phyloP scores from a whole-genome alignment of 306 rosid species.

The Quercus dentata region DNA sequence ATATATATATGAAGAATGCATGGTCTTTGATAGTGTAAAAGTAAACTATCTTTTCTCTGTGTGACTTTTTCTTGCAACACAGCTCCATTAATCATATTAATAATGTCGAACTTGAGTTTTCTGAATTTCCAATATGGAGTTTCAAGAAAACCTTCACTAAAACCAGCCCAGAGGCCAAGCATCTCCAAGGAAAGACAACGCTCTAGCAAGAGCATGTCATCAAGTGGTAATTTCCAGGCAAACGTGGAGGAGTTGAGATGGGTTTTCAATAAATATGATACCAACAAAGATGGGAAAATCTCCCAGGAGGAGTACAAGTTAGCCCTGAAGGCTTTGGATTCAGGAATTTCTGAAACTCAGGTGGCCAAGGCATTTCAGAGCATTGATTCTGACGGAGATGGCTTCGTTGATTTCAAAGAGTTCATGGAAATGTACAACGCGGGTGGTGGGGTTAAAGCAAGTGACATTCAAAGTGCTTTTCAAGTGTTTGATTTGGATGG shows the following conservation, averaged over 20 bases:
- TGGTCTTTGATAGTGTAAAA: too few species aligned
- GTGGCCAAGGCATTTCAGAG: conserved; percentile 45
- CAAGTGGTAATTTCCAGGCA: conserved; percentile 20
- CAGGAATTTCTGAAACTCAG: conserved; percentile 38
- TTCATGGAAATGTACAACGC: conserved; percentile 49
- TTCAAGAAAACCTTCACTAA: conserved; percentile 26
- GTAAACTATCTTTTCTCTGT: too few species aligned
- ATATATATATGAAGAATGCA: too few species aligned
- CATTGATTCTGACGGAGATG: conserved; percentile 71
- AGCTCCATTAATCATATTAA: not conserved
- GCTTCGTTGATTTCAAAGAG: conserved; percentile 62
- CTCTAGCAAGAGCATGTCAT: not conserved
- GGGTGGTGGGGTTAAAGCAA: conserved; percentile 33
- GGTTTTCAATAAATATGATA: conserved; percentile 71
- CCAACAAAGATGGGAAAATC: conserved; percentile 67
- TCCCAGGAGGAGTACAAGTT: conserved; percentile 65
- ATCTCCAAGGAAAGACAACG: conserved; percentile 27
- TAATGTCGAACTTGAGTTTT: conserved; percentile 46
- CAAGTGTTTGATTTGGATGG: conserved; percentile 70
- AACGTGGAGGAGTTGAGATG: conserved; percentile 58
- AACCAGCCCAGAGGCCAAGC: conserved; percentile 5
- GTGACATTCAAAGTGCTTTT: conserved; percentile 58
- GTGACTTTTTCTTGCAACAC: not conserved
- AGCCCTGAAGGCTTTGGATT: conserved; percentile 44
- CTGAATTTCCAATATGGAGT: conserved; percentile 33